phyloP scores from a whole-genome alignment of 2,329 filamentous ascomycete species.

The Venturiaceae sp. region DNA sequence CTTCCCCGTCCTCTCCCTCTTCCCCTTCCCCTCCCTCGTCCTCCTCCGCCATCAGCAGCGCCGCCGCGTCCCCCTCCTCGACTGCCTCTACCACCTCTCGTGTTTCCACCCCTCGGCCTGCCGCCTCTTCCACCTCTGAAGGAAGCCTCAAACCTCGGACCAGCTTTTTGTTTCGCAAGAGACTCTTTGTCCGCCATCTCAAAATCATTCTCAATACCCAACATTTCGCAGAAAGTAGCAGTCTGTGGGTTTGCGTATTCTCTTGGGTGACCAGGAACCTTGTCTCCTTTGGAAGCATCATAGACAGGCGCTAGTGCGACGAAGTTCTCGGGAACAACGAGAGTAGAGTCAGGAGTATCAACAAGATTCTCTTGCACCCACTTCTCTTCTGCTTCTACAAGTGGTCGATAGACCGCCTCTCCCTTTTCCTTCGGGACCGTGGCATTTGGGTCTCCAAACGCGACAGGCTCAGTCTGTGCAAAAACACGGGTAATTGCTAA shows the following conservation, averaged over 20 bases:
- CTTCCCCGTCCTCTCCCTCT: slow-evolving; percentile 2
- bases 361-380: slow-evolving; percentile 79
- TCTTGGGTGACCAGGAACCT: slow-evolving; percentile 51
- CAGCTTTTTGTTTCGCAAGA: slow-evolving; percentile 44
- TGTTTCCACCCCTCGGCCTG: slow-evolving; percentile 4
- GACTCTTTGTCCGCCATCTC: slow-evolving; percentile 64
- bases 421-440: slow-evolving; percentile 51
- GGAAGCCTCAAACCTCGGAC: slow-evolving; percentile 38
- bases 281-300: slow-evolving; percentile 39
- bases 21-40: slow-evolving; percentile 14
- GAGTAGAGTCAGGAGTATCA: slow-evolving; percentile 38
- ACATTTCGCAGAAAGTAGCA: slow-evolving; percentile 63
- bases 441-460: slow-evolving; percentile 50
- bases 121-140: slow-evolving; percentile 7
- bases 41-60: slow-evolving; percentile 15
- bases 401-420: slow-evolving; percentile 55
- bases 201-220: slow-evolving; percentile 70
- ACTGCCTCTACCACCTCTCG: slow-evolving; percentile 8
- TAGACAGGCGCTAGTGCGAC: slow-evolving; percentile 64
- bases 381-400: slow-evolving; percentile 59
- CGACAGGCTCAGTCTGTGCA: slow-evolving; percentile 45
- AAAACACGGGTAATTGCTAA: slow-evolving; percentile 85
- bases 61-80: slow-evolving; percentile 13
- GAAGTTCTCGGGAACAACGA: slow-evolving; percentile 73
- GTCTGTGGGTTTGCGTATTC: slow-evolving; percentile 90